phyloP scores from a whole-genome alignment of 352 stramenopile species.

The Pythium phragmitis region DNA sequence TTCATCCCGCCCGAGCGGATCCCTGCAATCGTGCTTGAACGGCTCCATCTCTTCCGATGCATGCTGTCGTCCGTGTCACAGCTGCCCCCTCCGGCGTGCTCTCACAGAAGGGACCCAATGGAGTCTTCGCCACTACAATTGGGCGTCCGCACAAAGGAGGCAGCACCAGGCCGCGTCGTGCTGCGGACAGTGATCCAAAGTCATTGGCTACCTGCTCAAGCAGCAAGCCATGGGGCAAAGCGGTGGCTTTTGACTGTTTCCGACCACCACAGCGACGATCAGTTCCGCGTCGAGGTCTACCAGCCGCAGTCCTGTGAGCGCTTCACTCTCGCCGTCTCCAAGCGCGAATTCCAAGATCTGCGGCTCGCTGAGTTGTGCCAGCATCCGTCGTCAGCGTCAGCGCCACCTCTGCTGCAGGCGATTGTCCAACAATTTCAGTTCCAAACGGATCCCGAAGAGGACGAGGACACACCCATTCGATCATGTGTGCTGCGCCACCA shows the following conservation, averaged over 20 bases:
- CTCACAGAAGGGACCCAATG: neutral
- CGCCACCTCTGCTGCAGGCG: neutral
- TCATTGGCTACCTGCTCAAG: slow-evolving; percentile 15
- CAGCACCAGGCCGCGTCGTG: slow-evolving; percentile 30
- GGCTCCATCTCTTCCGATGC: slow-evolving; percentile 49
- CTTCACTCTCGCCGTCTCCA: slow-evolving; percentile 20
- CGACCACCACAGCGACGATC: slow-evolving; percentile 22
- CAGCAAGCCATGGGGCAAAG: neutral
- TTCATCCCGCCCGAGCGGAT: slow-evolving; percentile 37
- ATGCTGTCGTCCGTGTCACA: neutral
- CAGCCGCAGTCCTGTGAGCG: slow-evolving; percentile 35
- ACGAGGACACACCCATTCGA: neutral
- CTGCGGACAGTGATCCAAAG: slow-evolving; percentile 38
- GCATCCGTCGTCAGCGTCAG: slow-evolving; percentile 2
- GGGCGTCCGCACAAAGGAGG: slow-evolving; percentile 26
- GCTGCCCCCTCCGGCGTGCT: neutral
- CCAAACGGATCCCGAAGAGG: slow-evolving; percentile 20
- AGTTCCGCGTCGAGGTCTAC: slow-evolving; percentile 39
- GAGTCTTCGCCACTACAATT: slow-evolving; percentile 17
- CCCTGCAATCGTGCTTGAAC: slow-evolving; percentile 53
- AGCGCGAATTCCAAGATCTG: slow-evolving; percentile 34
- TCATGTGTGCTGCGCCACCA: slow-evolving; percentile 23
- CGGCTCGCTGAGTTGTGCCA: slow-evolving; percentile 19
- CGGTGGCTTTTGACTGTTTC: slow-evolving; percentile 40
- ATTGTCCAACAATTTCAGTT: slow-evolving; percentile 35